Base-by-base conservation (phyloP, 352 stramenopile genomes). In the Peronospora belbahrii region DNA sequence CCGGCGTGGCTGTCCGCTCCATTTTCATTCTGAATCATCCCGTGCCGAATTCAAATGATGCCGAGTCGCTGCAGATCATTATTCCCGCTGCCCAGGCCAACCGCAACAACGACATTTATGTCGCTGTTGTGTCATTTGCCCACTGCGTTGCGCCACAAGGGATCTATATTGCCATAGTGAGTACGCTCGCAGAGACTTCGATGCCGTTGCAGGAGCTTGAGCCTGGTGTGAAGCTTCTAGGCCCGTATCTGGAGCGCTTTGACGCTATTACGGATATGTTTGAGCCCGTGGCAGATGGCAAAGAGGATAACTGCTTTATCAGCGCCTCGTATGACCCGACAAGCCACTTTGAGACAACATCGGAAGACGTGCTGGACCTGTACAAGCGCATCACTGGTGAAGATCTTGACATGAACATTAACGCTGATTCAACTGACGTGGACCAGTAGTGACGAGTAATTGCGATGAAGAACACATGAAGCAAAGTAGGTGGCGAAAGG, bases 11-110 rank as follows among this genome's bases (percentile, higher is more conserved):
- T 37, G 93, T 99, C 35, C 90, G 97, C 54, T 98, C 88, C 70
- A 99, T 99, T 65, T 99, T 97, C 74, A 90, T 99, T 55, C 79
- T 99, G 61, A 96, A 98, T 75, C 95, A 99, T 70, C 96, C 96
- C 4, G 95, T 99, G 63, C 85, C 92, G 28, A 97, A 97, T 72
- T 98, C 94, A 48, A 97, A 95, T 62, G 83, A 98, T 65, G 83
- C 87, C 36, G 94, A 98, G 63, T 98, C 86, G 56, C 84, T 94
- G 37, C 96, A 99, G 81, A 98, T 99, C 69, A 98, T 99, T 73
- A 98, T 99, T 61, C 97, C 96, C 17, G 95, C 95, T n/a, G 74
- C 83, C 7, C 89, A 98, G 66, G 89, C 96, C 19, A 81, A 88
- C 61, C 92, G 95, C 56, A 71, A 85, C 35, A 97, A 98, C 73